These are phyloP conservation scores for Backusella sp. DNA, from an alignment of 192 early-diverging fungal genomes.

Conservation along the genomic window DNA sequence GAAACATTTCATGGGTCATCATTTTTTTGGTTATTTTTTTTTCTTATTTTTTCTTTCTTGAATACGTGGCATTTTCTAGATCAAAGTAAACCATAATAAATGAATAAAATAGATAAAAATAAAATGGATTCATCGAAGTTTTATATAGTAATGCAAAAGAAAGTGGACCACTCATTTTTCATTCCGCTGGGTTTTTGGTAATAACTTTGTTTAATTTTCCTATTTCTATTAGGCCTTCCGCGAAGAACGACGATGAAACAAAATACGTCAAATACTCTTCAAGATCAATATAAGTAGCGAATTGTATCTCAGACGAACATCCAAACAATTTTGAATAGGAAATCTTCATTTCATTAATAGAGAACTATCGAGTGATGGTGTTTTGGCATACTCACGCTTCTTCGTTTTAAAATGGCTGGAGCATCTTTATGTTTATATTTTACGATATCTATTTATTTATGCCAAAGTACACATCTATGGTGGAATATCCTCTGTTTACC, in stretches of 20 bases:
- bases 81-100: background rate
- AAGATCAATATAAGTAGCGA: background rate
- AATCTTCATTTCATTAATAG: background rate
- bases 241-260: background rate
- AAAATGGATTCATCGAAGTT: no score
- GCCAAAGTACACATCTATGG: background rate
- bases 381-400: background rate
- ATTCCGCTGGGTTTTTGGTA: no score
- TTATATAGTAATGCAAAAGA: no score
- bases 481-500: background rate
- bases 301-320: background rate
- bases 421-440: background rate
- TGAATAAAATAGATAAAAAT: no score
- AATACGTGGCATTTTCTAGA: background rate
- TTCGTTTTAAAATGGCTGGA: background rate
- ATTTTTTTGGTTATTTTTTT: no score
- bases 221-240: constrained; percentile 3
- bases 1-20: constrained; percentile 1
- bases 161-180: no score
- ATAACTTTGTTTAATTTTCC: background rate
- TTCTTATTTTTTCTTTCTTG: no score
- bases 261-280: background rate
- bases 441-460: background rate
- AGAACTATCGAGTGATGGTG: background rate
- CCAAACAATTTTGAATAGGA: background rate